These are phyloP conservation scores for Kwoniella shivajii DNA, from an alignment of 1,284 basidiomycete species.

Conservation along the genomic window DNA sequence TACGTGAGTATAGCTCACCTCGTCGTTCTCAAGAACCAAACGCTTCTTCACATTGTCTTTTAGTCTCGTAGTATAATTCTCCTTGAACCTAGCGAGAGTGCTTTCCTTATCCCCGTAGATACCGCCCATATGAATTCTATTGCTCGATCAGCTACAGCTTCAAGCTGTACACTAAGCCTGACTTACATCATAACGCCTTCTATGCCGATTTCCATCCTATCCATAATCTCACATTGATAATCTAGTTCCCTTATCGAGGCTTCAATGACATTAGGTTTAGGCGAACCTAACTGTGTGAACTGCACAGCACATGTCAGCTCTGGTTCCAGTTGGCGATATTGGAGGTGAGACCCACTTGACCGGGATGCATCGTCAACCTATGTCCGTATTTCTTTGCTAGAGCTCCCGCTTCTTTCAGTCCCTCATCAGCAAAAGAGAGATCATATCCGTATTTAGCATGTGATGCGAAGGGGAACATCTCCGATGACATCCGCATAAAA, in stretches of 20 bases:
- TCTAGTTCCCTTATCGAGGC: constrained; percentile 75
- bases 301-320: constrained; percentile 20
- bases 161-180: background rate
- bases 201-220: constrained; percentile 66
- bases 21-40: constrained; percentile 88
- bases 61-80: constrained; percentile 65
- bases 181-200: constrained; percentile 52
- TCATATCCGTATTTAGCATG: constrained; percentile 78
- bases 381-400: constrained; percentile 77
- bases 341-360: constrained; percentile 58
- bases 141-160: background rate
- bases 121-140: constrained; percentile 61
- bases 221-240: constrained; percentile 84
- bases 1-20: constrained; percentile 57
- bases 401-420: constrained; percentile 61
- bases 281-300: constrained; percentile 81
- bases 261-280: constrained; percentile 69
- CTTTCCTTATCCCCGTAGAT: constrained; percentile 75
- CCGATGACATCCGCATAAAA: constrained; percentile 81
- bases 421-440: constrained; percentile 57
- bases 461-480: constrained; percentile 91
- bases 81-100: constrained; percentile 71
- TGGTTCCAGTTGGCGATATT: background rate
- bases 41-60: constrained; percentile 68
- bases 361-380: constrained; percentile 82